Base-by-base conservation (phyloP, 2,329 filamentous ascomycete species). In the Penicillium olsonii region DNA sequence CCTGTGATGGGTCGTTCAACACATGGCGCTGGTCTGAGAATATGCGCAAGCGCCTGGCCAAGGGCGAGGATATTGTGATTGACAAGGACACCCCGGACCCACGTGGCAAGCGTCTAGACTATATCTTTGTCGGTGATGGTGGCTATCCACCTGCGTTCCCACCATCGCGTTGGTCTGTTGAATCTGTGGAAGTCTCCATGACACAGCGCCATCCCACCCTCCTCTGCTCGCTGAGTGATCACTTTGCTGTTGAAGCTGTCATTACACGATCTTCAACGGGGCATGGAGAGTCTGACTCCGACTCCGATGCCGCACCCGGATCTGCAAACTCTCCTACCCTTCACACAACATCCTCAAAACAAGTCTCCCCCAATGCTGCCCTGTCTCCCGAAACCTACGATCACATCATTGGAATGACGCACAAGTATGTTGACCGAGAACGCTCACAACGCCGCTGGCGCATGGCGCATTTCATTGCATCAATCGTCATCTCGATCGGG, bases 1-100 rank as follows among this genome's bases (percentile, higher is more conserved):
- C 94, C 2, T 96, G 90, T 62, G 90, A 96, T 67, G 87, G 85
- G 49, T 82, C 84, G 9, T 84, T 88, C 64, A 97, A 97, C 70
- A 96, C 92, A 3, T 99, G 94, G 94, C 82, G 92, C 37, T 97
- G 92, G 92, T 79, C 84, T 50, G 84, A 88, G 62, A 75, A 75
- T 14, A 78, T 88, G 61, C 87, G 84, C 68, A 87, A 87, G 63
- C 78, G 79, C 5, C 75, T 95, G 2, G 81, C 81, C 14, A 82
- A 82, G 38, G 86, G 86, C 0, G 79, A 82, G 46, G 79, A 85
- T n/a, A 77, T 84, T 34, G 69, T 76, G 5, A 78, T 95, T 6
- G 77, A 87, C n/a, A 79, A 81, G 0, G 79, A 86, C 39, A 82
- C 83, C 0, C 71, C 78, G 3, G 92, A 96, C 66, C 84, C 83